Base-by-base conservation (phyloP, 2,329 filamentous ascomycete species). In the Monosporascus sp. region DNA sequence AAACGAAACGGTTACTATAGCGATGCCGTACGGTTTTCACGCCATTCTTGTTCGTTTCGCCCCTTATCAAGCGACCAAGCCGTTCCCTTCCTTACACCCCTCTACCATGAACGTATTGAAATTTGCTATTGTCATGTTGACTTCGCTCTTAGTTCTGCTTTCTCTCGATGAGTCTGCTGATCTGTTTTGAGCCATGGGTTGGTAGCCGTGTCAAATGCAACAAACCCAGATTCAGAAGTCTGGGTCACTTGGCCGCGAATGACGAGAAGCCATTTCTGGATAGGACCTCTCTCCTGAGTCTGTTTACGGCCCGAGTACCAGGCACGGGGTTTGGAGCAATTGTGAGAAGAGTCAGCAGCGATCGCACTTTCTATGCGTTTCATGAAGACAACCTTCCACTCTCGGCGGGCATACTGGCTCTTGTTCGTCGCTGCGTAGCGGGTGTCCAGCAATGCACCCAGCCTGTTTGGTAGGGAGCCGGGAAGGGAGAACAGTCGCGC, bases 241-340 rank as follows among this genome's bases (percentile, higher is more conserved):
- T 49, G 49, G 8, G 57, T 55, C 9, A 52, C 49, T 27, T 55
- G 59, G 5, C 59, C 59, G 2, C 59, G 55, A 37, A 61, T 47
- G 5, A 61, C 48, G 3, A 58, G 37, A 6, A 60, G 47, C 59
- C 59, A 61, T 38, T 61, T 61, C 39, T 55, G 59, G 11, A 61
- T 48, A 5, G 57, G 51, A 4, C n/a, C 22, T 5, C n/a, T 27
- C 43, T 46, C 25, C 25, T 18, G 20, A 15, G 11, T n/a, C 3
- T 5, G 17, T 11, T 20, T 20, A n/a, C 17, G 17, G 1, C 1
- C 17, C 17, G 18, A 41, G 38, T 18, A 14, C 38, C 38, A n/a
- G 6, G 17, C 9, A 14, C 17, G 17, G 18, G 38, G 9, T 5
- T 41, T 41, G 17, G 38, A n/a, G 9, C n/a, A 24, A 3, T 54